Evolutionary conservation across 2,329 filamentous ascomycete genomes (phyloP), one percentile per base, ranked within the genome.

Genomic region (Periconia digitata): DNA sequence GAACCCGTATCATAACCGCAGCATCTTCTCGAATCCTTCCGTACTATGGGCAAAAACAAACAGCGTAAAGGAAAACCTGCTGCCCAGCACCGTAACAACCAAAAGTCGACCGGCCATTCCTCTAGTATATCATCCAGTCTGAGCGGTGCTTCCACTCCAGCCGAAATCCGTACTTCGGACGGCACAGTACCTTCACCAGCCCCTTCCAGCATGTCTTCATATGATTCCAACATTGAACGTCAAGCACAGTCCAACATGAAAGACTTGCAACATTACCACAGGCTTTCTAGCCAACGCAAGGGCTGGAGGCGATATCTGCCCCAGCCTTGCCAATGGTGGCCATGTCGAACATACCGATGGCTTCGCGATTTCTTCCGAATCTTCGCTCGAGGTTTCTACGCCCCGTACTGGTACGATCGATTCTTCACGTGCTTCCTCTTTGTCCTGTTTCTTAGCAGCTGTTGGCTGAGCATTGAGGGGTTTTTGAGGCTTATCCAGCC

Each of bases 381-480:
- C 6, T 16, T 64, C 8, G 21, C 39, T 12, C 55, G 49, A 21
- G 48, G 51, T 1, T 29, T 54, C 17, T 3, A 40, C 36, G 18
- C 49, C 35, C 37, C 51, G 51, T 44, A 47, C 16, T 50, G 55
- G 45, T 16, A 16, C 2, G 63, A 67, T 22, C 36, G 56, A 8
- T 8, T 63, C 1, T 18, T 58, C 13, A 55, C 56, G 8, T 15
- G 61, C 1, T 18, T 35, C 2, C n/a, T 63, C 2, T 20, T 56
- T 8, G 22, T 35, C 3, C 13, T 53, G 2, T 50, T 51, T 6
- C 12, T 60, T 6, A 59, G 53, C 10, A 51, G 43, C 0, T 49
- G 47, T 35, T 68, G 61, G 44, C 32, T 55, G 6, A 53, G 53
- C 6, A 24, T 68, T 8, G 60, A 64, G 18, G 54, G 61, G 17